Evolutionary conservation across 179 eudicot species (phyloP).

Genomic region (Heliamphora pulchella): DNA sequence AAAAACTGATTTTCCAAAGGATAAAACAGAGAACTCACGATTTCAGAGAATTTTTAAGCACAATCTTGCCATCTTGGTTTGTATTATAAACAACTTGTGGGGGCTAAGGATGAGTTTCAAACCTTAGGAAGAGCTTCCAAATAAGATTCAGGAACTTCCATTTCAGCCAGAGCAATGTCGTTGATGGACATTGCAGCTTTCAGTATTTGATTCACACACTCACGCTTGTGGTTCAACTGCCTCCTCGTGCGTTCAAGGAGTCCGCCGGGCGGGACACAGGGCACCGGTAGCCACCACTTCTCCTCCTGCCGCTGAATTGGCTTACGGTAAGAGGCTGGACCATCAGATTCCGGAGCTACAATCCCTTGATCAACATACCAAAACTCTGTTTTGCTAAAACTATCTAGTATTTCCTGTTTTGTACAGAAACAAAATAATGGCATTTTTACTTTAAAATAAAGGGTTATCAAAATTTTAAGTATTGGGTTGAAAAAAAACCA

Average conservation of each 20-base stretch:
- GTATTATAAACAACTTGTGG: too few species aligned
- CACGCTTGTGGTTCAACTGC: constrained; percentile 63
- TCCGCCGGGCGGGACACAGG: constrained; percentile 71
- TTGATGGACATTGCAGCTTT: constrained; percentile 86
- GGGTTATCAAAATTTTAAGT: too few species aligned
- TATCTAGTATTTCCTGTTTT: constrained; percentile 70
- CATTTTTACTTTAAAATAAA: too few species aligned
- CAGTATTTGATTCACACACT: constrained; percentile 74
- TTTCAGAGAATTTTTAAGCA: too few species aligned
- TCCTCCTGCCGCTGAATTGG: constrained; percentile 62
- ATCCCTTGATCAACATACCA: constrained; percentile 94
- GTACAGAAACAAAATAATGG: too few species aligned
- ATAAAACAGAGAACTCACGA: too few species aligned
- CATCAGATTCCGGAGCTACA: constrained; percentile 54
- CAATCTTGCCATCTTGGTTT: too few species aligned
- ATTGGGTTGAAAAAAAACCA: constrained; percentile 6
- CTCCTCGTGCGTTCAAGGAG: constrained; percentile 58
- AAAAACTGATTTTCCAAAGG: too few species aligned
- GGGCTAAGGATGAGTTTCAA: too few species aligned
- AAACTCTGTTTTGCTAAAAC: constrained; percentile 57
- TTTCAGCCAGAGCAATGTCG: constrained; percentile 58
- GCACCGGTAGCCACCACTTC: constrained; percentile 95
- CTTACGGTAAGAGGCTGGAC: constrained; percentile 53
- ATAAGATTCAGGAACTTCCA: constrained; percentile 74
- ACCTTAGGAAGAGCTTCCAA: constrained; percentile 80